Percentiles rank a stretch among this genome's conserved stretches.
phyloP scores from a whole-genome alignment of 139 green algal species.

The Pseudopediastrum boryanum region DNA sequence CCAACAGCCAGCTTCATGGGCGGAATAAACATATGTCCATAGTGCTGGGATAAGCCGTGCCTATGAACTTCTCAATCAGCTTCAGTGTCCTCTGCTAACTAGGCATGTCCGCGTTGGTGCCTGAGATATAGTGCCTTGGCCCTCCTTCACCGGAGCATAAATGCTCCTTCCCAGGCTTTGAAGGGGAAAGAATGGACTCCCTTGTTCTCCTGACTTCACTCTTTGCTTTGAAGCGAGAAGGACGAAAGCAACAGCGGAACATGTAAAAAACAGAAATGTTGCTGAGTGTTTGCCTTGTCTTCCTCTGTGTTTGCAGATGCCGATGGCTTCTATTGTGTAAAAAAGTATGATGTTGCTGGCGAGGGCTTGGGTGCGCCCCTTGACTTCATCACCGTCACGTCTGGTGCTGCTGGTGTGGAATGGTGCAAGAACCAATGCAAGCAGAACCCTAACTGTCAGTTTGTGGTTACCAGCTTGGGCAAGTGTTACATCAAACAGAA shows the following conservation, averaged over 20 bases:
- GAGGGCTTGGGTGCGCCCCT: slow-evolving; percentile 7
- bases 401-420: slow-evolving; percentile 14
- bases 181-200: not conserved
- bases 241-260: not conserved
- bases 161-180: not conserved
- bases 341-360: slow-evolving; percentile 40
- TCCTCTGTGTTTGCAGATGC: not conserved
- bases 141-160: not conserved
- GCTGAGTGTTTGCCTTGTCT: not conserved
- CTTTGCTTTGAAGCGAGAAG: not conserved
- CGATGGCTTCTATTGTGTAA: slow-evolving; percentile 27
- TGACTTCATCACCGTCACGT: slow-evolving; percentile 32
- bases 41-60: too few relatives aligned
- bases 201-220: not conserved
- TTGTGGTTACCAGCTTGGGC: slow-evolving; percentile 8
- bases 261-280: not conserved
- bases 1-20: too few relatives aligned
- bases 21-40: too few relatives aligned
- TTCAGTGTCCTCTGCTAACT: too few relatives aligned
- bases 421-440: slow-evolving; percentile 40
- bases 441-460: slow-evolving; percentile 30
- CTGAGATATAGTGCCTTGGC: not conserved
- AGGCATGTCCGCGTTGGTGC: too few relatives aligned
- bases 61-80: too few relatives aligned
- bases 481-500: slow-evolving; percentile 43